Conservation (phyloP, 345 rosid genomes). For the Streptanthus diversifolius region DNA sequence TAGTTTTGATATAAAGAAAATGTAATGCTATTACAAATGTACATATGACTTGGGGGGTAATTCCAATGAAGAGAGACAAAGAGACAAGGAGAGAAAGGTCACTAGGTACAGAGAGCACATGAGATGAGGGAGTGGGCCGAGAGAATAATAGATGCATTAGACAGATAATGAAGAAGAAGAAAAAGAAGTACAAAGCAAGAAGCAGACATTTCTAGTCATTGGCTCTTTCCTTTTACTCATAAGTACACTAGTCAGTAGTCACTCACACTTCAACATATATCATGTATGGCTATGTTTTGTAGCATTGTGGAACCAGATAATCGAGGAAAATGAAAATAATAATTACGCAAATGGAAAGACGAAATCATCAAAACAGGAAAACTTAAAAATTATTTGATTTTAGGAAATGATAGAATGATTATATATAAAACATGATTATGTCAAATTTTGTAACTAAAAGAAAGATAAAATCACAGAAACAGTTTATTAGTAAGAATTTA, state of each 20-base stretch:
- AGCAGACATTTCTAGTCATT: neutral
- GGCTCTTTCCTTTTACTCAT: neutral
- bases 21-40: neutral
- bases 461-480: neutral
- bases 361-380: neutral
- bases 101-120: slow-evolving; percentile 20
- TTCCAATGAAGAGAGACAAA: slow-evolving; percentile 18
- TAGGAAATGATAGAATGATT: too few relatives aligned
- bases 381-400: neutral
- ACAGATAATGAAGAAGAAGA: neutral
- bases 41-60: neutral
- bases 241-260: neutral
- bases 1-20: neutral
- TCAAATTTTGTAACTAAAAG: neutral
- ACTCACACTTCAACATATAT: slow-evolving; percentile 2
- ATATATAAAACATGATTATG: neutral
- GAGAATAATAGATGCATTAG: slow-evolving; percentile 13
- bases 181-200: slow-evolving; percentile 19
- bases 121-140: slow-evolving; percentile 17
- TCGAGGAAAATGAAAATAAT: neutral
- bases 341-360: neutral
- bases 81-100: slow-evolving; percentile 11
- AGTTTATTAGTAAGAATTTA: neutral
- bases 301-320: neutral
- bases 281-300: neutral